Evolutionary conservation across 2,329 filamentous ascomycete species (phyloP).

Genomic region (Pseudogymnoascus sp.): DNA sequence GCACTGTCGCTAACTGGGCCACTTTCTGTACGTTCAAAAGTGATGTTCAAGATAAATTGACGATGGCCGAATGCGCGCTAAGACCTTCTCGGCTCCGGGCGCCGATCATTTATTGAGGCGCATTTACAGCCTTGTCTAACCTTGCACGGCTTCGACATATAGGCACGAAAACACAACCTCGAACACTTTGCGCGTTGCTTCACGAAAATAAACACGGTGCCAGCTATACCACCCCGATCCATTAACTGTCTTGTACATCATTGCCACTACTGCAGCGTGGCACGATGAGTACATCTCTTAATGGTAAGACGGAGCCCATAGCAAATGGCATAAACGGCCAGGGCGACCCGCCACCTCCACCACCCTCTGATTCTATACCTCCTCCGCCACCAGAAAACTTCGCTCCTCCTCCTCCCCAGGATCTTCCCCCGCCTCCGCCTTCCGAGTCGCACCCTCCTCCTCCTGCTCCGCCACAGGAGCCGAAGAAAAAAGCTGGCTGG

Average conservation of each 20-base stretch:
- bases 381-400: constrained; percentile 33
- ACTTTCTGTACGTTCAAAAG: neutral
- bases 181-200: neutral
- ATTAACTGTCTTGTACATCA: constrained; percentile 10
- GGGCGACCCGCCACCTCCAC: constrained; percentile 24
- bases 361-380: constrained; percentile 21
- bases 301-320: constrained; percentile 13
- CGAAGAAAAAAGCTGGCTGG: constrained; percentile 48
- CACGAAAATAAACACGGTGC: neutral
- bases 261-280: neutral
- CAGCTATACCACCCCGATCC: constrained; percentile 7
- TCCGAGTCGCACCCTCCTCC: constrained; percentile 34
- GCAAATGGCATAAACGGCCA: constrained; percentile 19
- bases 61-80: neutral
- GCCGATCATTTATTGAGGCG: constrained; percentile 8
- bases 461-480: constrained; percentile 34
- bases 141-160: neutral
- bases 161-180: neutral
- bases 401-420: constrained; percentile 35
- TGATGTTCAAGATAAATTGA: constrained; percentile 10
- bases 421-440: constrained; percentile 31
- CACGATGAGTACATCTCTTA: neutral
- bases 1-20: neutral
- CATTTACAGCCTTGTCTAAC: constrained; percentile 8
- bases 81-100: neutral